These are phyloP conservation scores for Colletotrichum graminicola DNA, from an alignment of 2,329 filamentous ascomycete genomes.

Conservation along the genomic window DNA sequence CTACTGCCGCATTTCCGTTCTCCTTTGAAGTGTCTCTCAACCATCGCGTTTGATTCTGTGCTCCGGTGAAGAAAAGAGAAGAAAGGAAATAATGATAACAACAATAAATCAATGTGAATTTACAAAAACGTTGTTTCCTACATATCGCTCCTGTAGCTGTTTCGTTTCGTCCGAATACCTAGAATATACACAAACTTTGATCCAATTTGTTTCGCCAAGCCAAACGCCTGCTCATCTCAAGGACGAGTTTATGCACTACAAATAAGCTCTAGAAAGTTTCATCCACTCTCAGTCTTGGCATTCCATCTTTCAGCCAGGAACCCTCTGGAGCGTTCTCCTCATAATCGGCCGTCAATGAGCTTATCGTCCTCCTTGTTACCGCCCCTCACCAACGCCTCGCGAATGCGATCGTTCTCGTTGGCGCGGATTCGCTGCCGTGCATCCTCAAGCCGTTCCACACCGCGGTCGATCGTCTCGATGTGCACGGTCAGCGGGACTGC, in stretches of 20 bases:
- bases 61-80: accelerated
- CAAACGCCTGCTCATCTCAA: conserved; percentile 38
- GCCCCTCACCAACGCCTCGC: conserved; percentile 63
- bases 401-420: conserved; percentile 69
- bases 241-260: neutral
- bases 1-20: neutral
- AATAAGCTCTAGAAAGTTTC: neutral
- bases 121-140: conserved; percentile 13
- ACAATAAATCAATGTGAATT: neutral
- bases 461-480: conserved; percentile 79
- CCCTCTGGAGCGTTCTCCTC: neutral
- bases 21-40: neutral
- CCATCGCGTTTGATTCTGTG: neutral
- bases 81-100: no score
- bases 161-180: conserved; percentile 31
- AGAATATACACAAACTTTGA: conserved; percentile 5
- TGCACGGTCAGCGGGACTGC: conserved; percentile 78
- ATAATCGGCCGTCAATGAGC: conserved; percentile 54
- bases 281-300: conserved; percentile 23
- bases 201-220: conserved; percentile 26
- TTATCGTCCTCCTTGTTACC: conserved; percentile 55
- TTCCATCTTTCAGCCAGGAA: neutral
- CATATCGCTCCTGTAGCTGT: neutral
- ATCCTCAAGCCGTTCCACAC: conserved; percentile 77
- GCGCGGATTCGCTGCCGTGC: conserved; percentile 71